Evolutionary conservation across 2,329 filamentous ascomycete genomes (phyloP), one percentile per base, ranked within the genome.

Genomic region (Fusarium temperatum): DNA sequence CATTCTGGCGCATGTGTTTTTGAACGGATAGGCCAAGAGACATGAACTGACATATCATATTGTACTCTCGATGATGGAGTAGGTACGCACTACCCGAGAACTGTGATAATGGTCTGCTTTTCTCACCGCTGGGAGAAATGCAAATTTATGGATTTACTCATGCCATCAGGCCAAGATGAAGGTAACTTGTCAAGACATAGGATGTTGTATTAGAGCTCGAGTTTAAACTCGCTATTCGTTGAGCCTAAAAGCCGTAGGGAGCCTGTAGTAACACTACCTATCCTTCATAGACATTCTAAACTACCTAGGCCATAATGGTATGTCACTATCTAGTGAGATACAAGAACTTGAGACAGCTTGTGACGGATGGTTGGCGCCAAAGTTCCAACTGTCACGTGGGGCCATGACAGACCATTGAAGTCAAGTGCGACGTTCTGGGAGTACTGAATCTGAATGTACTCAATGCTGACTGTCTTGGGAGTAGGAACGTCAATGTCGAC

Each of bases 401-500:
- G 64, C 68, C 68, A 75, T 14, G 51, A 53, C 3, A 75, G 71
- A 3, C 39, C 30, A 11, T 66, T 58, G 6, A 75, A 74, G 17
- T 74, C 61, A 13, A 75, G 62, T 6, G 30, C 8, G 1, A 74
- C 71, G 9, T 13, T 58, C 75, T 84, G 82, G 2, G 81, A 80
- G 45, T 84, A 84, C 63, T 84, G 82, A 17, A 83, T 82, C 76
- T 84, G 81, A 0, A 54, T 63, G 15, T 72, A 69, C 26, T 63
- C 58, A 17, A 75, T 57, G 2, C 44, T 61, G 10, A 76, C 63
- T 20, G 72, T 75, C 57, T 74, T 63, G 20, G 59, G 36, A 11
- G 22, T 13, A 3, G 64, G 22, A 30, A 76, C 26, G 7, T 67
- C 41, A 3, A 60, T 35, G 12, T 75, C 70, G 2, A 76, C 36